phyloP scores from a whole-genome alignment of 345 rosid species.

The Ceriops decandra region DNA sequence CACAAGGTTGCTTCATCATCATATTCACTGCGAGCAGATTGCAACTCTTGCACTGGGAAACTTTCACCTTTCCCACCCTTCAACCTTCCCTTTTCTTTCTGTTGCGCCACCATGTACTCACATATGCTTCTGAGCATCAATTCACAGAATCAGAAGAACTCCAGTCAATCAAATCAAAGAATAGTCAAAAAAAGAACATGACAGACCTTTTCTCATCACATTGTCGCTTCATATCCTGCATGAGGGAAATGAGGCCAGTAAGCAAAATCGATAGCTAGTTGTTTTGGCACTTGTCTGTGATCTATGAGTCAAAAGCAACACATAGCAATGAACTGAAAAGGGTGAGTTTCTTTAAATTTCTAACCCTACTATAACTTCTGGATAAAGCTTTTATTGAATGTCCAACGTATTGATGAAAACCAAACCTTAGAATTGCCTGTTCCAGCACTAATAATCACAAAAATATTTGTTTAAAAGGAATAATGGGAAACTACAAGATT shows the following conservation, averaged over 20 bases:
- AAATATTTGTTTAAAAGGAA: too few relatives aligned
- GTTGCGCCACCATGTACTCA: slow-evolving; percentile 73
- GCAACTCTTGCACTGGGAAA: slow-evolving; percentile 51
- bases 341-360: background rate
- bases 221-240: slow-evolving; percentile 98
- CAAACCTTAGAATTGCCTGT: background rate
- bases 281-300: too few relatives aligned
- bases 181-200: slow-evolving; percentile 8
- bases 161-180: slow-evolving; percentile 17
- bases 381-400: background rate
- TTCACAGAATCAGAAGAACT: slow-evolving; percentile 22
- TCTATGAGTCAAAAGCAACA: background rate
- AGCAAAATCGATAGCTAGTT: slow-evolving; percentile 11
- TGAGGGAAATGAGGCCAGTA: slow-evolving; percentile 17
- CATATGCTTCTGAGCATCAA: slow-evolving; percentile 56
- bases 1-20: slow-evolving; percentile 82
- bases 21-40: slow-evolving; percentile 68
- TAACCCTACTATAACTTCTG: background rate
- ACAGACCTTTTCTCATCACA: slow-evolving; percentile 91
- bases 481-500: too few relatives aligned
- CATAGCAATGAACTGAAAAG: background rate
- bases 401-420: background rate
- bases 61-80: slow-evolving; percentile 72
- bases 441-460: too few relatives aligned
- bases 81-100: slow-evolving; percentile 72